Conservation (phyloP, 225 moss, liverwort and hornwort species). For the Physcomitrium patens region DNA sequence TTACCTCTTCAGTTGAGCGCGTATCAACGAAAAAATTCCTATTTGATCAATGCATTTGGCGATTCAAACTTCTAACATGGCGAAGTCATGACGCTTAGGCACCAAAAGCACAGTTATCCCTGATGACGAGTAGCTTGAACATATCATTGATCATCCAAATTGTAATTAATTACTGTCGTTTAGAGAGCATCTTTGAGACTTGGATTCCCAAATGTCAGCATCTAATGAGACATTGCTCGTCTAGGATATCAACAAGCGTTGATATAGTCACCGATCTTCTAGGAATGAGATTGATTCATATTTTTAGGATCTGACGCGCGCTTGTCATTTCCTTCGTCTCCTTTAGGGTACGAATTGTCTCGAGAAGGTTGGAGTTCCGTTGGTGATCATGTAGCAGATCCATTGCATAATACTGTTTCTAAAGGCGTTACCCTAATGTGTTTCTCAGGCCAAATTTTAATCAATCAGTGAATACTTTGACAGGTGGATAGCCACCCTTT, state of each 20-base stretch:
- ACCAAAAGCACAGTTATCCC: no score
- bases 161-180: no score
- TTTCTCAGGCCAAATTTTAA: not conserved
- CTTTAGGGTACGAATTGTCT: not conserved
- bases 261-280: not conserved
- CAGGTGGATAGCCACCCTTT: constrained; percentile 98
- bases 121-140: no score
- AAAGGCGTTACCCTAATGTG: not conserved
- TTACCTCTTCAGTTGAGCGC: not conserved
- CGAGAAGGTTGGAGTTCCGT: not conserved
- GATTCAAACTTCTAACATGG: no score
- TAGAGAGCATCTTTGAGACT: no score
- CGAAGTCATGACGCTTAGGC: no score
- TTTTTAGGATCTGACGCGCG: not conserved
- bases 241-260: no score
- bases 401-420: not conserved
- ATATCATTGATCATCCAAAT: no score
- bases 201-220: no score
- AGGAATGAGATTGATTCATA: not conserved
- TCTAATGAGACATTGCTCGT: no score
- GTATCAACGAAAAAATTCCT: no score
- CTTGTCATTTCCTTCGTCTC: not conserved
- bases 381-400: not conserved
- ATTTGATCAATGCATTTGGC: no score
- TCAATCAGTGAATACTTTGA: constrained; percentile 4